Evolutionary conservation across 2,329 filamentous ascomycete genomes (phyloP).

Genomic region (Juglanconis juglandina): DNA sequence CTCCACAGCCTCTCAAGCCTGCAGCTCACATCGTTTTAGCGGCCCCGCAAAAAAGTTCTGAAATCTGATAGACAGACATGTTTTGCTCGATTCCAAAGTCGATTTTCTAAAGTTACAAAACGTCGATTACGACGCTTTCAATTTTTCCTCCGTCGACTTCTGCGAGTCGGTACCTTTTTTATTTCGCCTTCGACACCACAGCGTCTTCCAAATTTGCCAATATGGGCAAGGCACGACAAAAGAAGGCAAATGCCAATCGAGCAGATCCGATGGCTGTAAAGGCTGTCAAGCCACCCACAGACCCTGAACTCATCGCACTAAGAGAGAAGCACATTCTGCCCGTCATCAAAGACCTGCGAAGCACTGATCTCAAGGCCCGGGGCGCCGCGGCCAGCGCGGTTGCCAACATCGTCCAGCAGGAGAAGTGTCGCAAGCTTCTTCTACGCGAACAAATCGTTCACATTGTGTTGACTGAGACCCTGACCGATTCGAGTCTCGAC

Average conservation of each 20-base stretch:
- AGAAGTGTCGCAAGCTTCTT: conserved; percentile 61
- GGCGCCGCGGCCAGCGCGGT: conserved; percentile 58
- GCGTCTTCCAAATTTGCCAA: not conserved
- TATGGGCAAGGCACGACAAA: conserved; percentile 61
- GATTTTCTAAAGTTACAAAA: too few species aligned
- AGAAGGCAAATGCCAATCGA: conserved; percentile 47
- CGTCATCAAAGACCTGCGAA: conserved; percentile 58
- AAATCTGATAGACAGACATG: not conserved
- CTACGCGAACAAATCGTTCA: conserved; percentile 64
- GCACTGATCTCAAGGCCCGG: conserved; percentile 56
- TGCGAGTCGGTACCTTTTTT: not conserved
- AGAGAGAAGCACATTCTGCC: conserved; percentile 62
- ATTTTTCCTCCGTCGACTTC: not conserved
- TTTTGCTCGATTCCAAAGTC: too few species aligned
- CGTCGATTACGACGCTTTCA: not conserved
- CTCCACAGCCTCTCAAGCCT: too few species aligned
- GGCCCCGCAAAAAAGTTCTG: conserved; percentile 6
- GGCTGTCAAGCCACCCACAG: conserved; percentile 56
- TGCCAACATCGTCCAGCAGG: conserved; percentile 59
- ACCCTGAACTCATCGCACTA: conserved; percentile 61
- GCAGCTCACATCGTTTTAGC: too few species aligned
- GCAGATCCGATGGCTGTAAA: conserved; percentile 53
- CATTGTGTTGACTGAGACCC: conserved; percentile 59
- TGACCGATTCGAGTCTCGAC: conserved; percentile 61
- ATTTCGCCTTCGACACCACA: not conserved